Evolutionary conservation across 495 filamentous ascomycete species (phyloP), one percentile per base, ranked within the genome.

Genomic region (Pyrenula aspistea): DNA sequence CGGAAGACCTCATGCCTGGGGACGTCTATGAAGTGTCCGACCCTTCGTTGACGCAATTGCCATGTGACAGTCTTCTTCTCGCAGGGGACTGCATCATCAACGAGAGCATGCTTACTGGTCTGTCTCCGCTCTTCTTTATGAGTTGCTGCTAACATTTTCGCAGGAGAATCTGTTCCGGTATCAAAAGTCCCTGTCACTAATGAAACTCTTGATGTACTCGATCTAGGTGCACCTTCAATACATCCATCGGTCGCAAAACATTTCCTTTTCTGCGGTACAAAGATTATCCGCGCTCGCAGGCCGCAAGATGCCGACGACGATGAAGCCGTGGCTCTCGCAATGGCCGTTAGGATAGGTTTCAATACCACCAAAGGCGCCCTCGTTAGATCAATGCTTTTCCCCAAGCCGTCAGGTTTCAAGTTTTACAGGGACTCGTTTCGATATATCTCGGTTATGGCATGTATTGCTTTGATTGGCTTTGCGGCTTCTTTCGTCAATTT

Each of bases 21-120:
- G 94, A 99, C 68, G 86, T 99, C 2, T 99, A 95, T 67, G 94
- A 99, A 70, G 82, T 97, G 49, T 95, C 93, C 55, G 94, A 99
- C 68, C 94, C 92, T 12, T 91, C 84, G n/a, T 74, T 99, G 24
- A 81, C 83, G n/a, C 87, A 94, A 62, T 88, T 96, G 62, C 94
- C 94, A 11, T 90, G 89, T 63, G 94, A 99, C 70, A 94, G 91
- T 66, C 75, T 99, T 42, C 73, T 99, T 8, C 73, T 99, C 2
- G 87, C 88, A 55, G 94, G 94, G 22, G 94, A 99, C 68, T 95
- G 91, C 68, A 97, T 99, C 60, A 91, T 99, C 58, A 99, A 99
- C 67, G 94, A 99, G 68, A 96, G 92, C 74, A 99, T 99, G 94
- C 82, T 99, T 25, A 99, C 94, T 47, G 86, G 86, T 86, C 65